Evolutionary conservation across 305 asterid genomes (phyloP).

Genomic region (Fraxinus platypoda): DNA sequence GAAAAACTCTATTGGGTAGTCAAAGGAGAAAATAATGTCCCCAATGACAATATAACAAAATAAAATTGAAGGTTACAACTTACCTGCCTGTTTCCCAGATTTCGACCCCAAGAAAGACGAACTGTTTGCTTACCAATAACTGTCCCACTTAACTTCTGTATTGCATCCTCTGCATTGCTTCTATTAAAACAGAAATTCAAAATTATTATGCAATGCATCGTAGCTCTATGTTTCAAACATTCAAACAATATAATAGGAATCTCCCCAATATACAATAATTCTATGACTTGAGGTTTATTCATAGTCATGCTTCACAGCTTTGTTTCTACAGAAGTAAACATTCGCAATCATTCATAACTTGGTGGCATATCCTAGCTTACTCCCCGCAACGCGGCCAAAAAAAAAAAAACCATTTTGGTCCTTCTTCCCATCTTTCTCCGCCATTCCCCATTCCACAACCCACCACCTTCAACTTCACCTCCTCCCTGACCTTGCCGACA

Average conservation of each 20-base stretch:
- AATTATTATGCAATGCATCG: not conserved
- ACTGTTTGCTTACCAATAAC: slow-evolving; percentile 84
- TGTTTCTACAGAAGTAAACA: not conserved
- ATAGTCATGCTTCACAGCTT: not conserved
- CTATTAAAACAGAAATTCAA: slow-evolving; percentile 36
- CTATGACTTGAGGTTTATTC: not conserved
- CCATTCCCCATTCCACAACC: not conserved
- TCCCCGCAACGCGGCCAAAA: not conserved
- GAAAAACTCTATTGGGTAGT: not conserved
- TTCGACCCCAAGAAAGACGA: slow-evolving; percentile 96
- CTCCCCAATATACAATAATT: not conserved
- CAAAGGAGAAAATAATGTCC: not conserved
- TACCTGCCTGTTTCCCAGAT: slow-evolving; percentile 76
- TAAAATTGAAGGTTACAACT: not conserved
- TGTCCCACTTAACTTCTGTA: slow-evolving; percentile 73
- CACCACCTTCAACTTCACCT: not conserved
- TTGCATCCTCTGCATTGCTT: slow-evolving; percentile 80
- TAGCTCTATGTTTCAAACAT: not conserved
- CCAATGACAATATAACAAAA: not conserved
- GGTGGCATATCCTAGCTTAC: not conserved
- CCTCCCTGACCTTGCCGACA: not conserved
- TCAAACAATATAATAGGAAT: not conserved
- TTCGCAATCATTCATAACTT: not conserved
- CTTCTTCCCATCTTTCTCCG: not conserved
- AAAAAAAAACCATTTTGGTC: not conserved